Base-by-base conservation (phyloP, 805 yeast genomes). In the Saccharomycopsis schoenii region DNA sequence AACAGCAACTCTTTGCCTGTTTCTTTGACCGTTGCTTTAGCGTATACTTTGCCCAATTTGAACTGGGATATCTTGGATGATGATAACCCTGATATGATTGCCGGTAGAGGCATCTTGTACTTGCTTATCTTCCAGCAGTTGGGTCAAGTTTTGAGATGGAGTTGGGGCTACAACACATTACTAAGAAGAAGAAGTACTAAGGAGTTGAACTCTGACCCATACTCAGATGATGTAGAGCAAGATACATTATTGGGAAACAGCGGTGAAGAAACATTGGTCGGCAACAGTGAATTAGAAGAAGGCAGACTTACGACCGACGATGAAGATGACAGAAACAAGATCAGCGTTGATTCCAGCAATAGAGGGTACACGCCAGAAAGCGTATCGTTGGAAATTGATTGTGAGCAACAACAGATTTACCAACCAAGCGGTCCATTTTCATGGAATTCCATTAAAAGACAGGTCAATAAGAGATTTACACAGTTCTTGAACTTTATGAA, bases 1-100 rank as follows among this genome's bases (percentile, higher is more conserved):
- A 94, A 93, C 74, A 89, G 97, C 54, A 93, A 93, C 76, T 88
- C 96, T 11, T 80, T 93, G 60, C 98, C 99, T 0, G 98, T 93
- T 1, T 90, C 97, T 0, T 78, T 94, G 66, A 88, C 94, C 0
- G 76, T 94, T 61, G 86, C 96, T 0, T 76, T 88, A 65, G 84
- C 92, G 1, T 85, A 85, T 69, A 84, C 93, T 0, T 75, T 88
- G 62, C 96, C 94, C 1, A 83, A 84, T 64, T 76, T 88, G 62
- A 80, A 83, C 57, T 88, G 96, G 96, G 88, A 84, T 61, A 86
- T 84, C 63, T 76, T 87, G 50, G 81, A 79, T 9, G 80, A 82
- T 68, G 96, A 88, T 69, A 74, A 78, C 21, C 76, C 85, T 24
- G 88, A 85, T 66, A 83, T 84, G 67, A 83, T 88, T 50, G 92